phyloP scores from a whole-genome alignment of 352 stramenopile species.

The Pythium aquatile region DNA sequence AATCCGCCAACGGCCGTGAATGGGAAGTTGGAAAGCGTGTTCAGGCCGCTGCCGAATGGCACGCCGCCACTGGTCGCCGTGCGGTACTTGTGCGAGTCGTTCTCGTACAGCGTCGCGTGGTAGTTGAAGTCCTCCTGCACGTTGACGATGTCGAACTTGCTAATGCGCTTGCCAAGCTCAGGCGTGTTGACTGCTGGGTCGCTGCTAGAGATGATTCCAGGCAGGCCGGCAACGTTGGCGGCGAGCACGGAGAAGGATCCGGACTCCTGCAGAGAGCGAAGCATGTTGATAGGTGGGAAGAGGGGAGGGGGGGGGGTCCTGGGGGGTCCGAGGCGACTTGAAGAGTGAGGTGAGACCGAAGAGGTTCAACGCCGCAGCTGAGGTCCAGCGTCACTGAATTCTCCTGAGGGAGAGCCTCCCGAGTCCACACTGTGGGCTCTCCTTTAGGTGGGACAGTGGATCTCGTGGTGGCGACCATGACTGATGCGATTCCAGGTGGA shows the following conservation, averaged over 20 bases:
- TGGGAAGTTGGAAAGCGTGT: constrained; percentile 41
- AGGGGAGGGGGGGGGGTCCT: no score
- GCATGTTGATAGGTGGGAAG: constrained; percentile 3
- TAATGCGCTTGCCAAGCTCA: constrained; percentile 46
- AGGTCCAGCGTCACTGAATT: no score
- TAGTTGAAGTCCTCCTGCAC: constrained; percentile 29
- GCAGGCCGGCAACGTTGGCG: constrained; percentile 47
- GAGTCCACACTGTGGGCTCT: no score
- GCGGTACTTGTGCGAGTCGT: constrained; percentile 13
- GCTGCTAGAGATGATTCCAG: constrained; percentile 45
- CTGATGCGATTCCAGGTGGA: neutral
- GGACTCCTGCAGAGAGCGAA: constrained; percentile 32
- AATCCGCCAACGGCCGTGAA: constrained; percentile 40
- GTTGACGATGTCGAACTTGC: constrained; percentile 24
- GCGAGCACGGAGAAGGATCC: constrained; percentile 40
- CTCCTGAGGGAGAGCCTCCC: no score
- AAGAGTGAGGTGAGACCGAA: neutral
- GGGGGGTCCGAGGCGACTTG: constrained; percentile 3
- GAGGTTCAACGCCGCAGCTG: no score
- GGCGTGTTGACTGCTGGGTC: constrained; percentile 41
- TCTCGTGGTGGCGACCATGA: neutral
- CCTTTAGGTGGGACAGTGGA: neutral
- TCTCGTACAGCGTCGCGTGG: constrained; percentile 14
- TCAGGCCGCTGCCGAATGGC: constrained; percentile 45
- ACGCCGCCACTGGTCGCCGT: constrained; percentile 16